phyloP scores from a whole-genome alignment of 2,329 filamentous ascomycete species.

The Zarea fungicola region DNA sequence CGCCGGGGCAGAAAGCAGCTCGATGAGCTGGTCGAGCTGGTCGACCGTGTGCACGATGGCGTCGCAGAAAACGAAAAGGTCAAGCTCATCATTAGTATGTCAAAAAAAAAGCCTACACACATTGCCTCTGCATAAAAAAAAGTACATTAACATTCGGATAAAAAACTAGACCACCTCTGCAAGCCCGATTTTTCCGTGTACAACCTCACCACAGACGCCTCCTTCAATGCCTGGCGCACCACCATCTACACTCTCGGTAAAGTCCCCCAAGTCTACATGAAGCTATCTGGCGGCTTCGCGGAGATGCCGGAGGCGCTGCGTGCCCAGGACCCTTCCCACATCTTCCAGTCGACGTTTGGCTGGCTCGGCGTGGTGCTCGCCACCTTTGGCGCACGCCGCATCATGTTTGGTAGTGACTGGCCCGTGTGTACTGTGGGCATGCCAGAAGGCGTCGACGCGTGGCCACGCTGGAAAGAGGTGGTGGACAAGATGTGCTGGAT shows the following conservation, averaged over 20 bases:
- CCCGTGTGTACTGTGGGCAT: constrained; percentile 70
- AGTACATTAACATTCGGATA: no score
- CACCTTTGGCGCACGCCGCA: constrained; percentile 63
- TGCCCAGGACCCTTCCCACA: constrained; percentile 43
- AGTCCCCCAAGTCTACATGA: constrained; percentile 70
- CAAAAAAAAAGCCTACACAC: no score
- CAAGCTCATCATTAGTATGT: constrained; percentile 65
- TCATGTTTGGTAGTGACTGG: constrained; percentile 95
- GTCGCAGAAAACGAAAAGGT: constrained; percentile 56
- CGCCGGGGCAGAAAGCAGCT: constrained; percentile 70
- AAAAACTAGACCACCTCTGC: constrained; percentile 70
- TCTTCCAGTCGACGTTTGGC: constrained; percentile 59
- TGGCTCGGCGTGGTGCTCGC: constrained; percentile 70
- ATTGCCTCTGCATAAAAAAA: no score
- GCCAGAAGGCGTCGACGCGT: constrained; percentile 46
- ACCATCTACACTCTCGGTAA: constrained; percentile 63
- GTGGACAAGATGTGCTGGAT: constrained; percentile 64
- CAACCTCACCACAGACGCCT: constrained; percentile 48
- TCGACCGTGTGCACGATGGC: constrained; percentile 59
- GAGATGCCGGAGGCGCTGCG: constrained; percentile 62
- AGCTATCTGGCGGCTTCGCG: constrained; percentile 81
- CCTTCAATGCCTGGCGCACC: constrained; percentile 64
- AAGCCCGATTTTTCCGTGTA: constrained; percentile 72
- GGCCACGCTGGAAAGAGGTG: constrained; percentile 69
- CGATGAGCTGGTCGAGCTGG: constrained; percentile 65